These are phyloP conservation scores for Caryopteris hybrid DNA, from an alignment of 305 asterid genomes.

Conservation along the genomic window DNA sequence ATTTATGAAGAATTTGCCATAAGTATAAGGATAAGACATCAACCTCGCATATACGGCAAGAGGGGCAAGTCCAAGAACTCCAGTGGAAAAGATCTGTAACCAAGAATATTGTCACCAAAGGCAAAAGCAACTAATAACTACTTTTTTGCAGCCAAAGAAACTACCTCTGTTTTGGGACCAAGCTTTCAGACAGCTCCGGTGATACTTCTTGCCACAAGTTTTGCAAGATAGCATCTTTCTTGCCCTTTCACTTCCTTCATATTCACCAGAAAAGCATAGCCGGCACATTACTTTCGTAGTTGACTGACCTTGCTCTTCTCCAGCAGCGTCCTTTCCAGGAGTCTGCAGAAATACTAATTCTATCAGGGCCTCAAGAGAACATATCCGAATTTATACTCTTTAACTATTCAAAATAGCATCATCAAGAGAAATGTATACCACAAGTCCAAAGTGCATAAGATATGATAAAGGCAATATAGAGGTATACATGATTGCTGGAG, in stretches of 20 bases:
- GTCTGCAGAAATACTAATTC: slow-evolving; percentile 30
- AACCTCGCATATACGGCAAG: slow-evolving; percentile 96
- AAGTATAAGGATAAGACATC: slow-evolving; percentile 16
- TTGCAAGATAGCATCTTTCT: slow-evolving; percentile 90
- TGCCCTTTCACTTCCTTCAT: slow-evolving; percentile 84
- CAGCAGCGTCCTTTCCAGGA: slow-evolving; percentile 49
- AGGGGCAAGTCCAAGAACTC: slow-evolving; percentile 98
- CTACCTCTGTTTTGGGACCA: slow-evolving; percentile 96
- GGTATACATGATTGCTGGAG: neutral
- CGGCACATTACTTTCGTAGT: slow-evolving; percentile 82
- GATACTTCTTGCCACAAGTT: slow-evolving; percentile 87
- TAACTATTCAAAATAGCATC: neutral
- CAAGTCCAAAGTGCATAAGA: neutral
- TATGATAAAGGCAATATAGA: neutral
- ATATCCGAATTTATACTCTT: neutral
- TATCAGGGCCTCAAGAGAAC: slow-evolving; percentile 4
- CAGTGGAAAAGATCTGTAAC: slow-evolving; percentile 91
- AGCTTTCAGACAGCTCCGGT: slow-evolving; percentile 74
- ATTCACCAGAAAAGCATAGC: slow-evolving; percentile 85
- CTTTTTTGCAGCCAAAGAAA: slow-evolving; percentile 6
- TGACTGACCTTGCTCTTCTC: slow-evolving; percentile 68
- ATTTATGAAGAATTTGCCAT: neutral
- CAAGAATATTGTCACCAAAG: slow-evolving; percentile 18
- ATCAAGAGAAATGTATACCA: slow-evolving; percentile 2
- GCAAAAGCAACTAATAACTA: slow-evolving; percentile 10